A percentile compares a stretch with the other conserved stretches of the same genome.
These are phyloP conservation scores for Neurospora sp. DNA, from an alignment of 495 filamentous ascomycete species.

Conservation along the genomic window DNA sequence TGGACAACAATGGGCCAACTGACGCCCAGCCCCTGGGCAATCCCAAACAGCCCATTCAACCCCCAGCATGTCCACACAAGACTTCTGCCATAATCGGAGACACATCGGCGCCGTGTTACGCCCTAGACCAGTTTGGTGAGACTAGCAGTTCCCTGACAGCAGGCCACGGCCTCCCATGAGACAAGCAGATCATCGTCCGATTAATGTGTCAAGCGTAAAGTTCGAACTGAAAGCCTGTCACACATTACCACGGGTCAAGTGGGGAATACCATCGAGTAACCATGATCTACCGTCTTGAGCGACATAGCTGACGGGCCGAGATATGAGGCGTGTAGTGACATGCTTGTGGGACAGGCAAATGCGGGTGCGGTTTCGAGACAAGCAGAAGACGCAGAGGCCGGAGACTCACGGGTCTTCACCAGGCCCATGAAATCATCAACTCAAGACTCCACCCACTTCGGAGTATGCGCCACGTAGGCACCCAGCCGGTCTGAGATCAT, in stretches of 20 bases:
- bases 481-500: neutral
- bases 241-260: slow-evolving; percentile 12
- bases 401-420: neutral
- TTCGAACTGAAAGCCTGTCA: slow-evolving; percentile 4
- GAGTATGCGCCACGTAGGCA: slow-evolving; percentile 7
- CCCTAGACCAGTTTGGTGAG: slow-evolving; percentile 5
- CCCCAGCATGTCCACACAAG: neutral
- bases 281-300: neutral
- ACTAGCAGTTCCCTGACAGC: slow-evolving; percentile 13
- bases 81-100: neutral
- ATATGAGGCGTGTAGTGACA: slow-evolving; percentile 18
- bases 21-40: neutral
- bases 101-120: neutral
- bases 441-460: neutral
- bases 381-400: neutral
- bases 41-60: neutral
- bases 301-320: slow-evolving; percentile 11
- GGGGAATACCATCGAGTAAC: slow-evolving; percentile 4
- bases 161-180: slow-evolving; percentile 8
- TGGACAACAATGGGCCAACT: neutral
- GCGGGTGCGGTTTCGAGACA: slow-evolving; percentile 16
- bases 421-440: slow-evolving; percentile 1
- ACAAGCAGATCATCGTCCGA: slow-evolving; percentile 11
- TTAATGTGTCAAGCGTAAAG: neutral
- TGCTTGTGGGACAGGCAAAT: slow-evolving; percentile 21